Conservation (phyloP, 305 asterid species). For the Rubia balearica region DNA sequence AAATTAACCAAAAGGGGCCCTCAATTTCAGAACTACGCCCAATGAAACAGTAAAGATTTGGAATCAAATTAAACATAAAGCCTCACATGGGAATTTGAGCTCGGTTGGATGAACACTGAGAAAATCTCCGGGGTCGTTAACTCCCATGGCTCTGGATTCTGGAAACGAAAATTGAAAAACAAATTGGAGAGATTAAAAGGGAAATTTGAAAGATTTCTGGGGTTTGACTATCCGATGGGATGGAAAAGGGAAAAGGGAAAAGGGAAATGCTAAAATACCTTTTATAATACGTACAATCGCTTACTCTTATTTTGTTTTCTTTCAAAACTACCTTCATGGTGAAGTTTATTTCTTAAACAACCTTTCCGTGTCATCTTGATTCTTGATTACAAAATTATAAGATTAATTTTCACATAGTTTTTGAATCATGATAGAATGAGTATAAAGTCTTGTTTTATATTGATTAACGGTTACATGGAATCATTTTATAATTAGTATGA, state of each 20-base stretch:
- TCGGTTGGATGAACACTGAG: slow-evolving; percentile 68
- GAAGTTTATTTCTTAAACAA: too few species aligned
- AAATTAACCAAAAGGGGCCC: background rate
- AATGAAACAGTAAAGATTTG: background rate
- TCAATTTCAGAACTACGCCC: background rate
- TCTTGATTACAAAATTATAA: too few species aligned
- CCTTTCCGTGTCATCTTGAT: too few species aligned
- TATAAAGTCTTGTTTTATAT: too few species aligned
- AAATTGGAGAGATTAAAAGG: background rate
- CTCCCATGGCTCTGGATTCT: slow-evolving; percentile 28
- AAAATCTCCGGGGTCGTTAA: slow-evolving; percentile 46
- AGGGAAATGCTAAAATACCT: too few species aligned
- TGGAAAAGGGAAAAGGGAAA: background rate
- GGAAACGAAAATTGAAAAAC: background rate
- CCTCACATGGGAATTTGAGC: slow-evolving; percentile 68
- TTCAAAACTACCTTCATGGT: too few species aligned
- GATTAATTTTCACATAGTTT: too few species aligned
- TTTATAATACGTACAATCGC: too few species aligned
- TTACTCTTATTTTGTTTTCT: too few species aligned
- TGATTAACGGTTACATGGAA: too few species aligned
- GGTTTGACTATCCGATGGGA: background rate
- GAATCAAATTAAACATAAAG: background rate
- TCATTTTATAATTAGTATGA: too few species aligned
- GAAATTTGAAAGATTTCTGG: background rate
- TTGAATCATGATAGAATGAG: too few species aligned